phyloP scores from a whole-genome alignment of 2,329 filamentous ascomycete genomes.

The Lasiodiplodia sp. region DNA sequence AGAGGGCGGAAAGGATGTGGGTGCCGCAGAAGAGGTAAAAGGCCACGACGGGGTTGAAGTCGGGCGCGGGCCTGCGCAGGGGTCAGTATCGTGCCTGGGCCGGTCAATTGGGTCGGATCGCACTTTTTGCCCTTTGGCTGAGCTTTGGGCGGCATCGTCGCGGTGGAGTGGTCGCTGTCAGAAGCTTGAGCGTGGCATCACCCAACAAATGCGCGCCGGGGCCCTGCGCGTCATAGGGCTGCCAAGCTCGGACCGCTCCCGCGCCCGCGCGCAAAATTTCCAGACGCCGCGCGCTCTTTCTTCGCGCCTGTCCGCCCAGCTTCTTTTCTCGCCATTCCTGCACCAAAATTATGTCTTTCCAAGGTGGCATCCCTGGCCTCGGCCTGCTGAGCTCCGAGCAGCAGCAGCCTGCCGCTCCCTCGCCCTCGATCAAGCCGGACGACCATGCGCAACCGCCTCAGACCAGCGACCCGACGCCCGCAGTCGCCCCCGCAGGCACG shows the following conservation, averaged over 20 bases:
- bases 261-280: conserved; percentile 28
- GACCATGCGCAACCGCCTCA: conserved; percentile 33
- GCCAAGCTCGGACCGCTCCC: conserved; percentile 9
- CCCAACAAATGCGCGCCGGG: conserved; percentile 26
- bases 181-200: conserved; percentile 3
- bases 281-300: conserved; percentile 15
- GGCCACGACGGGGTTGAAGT: conserved; percentile 72
- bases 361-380: conserved; percentile 43
- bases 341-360: conserved; percentile 13
- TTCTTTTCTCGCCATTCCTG: neutral
- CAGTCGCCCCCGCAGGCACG: neutral
- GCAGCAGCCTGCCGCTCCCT: neutral
- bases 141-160: conserved; percentile 22
- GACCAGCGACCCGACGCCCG: neutral
- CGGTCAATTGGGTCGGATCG: conserved; percentile 34
- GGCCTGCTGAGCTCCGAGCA: conserved; percentile 38
- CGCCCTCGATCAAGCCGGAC: neutral
- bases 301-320: conserved; percentile 4
- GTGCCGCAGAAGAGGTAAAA: conserved; percentile 82
- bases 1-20: conserved; percentile 78
- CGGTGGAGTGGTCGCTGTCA: neutral
- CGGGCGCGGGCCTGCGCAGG: conserved; percentile 38
- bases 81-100: conserved; percentile 52
- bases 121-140: conserved; percentile 23
- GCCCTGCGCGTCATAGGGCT: conserved; percentile 22